These are phyloP conservation scores for Trichosporon sp. DNA, from an alignment of 1,284 basidiomycete genomes.

Conservation along the genomic window DNA sequence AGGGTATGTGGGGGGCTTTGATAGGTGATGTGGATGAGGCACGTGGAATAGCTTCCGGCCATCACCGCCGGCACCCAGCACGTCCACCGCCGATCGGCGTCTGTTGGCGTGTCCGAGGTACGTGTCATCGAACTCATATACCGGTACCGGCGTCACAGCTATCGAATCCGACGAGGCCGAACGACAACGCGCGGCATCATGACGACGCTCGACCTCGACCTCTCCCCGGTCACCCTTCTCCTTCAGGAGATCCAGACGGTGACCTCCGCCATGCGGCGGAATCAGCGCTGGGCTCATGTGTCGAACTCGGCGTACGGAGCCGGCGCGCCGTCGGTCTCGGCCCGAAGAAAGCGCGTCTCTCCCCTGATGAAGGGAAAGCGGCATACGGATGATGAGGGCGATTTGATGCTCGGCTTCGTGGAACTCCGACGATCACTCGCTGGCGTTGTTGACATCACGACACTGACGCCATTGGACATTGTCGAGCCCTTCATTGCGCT, in stretches of 20 bases:
- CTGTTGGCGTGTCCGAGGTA: constrained; percentile 1
- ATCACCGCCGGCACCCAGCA: background rate
- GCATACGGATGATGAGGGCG: constrained; percentile 48
- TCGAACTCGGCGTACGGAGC: constrained; percentile 31
- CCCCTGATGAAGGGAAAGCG: constrained; percentile 11
- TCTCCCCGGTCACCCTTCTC: constrained; percentile 41
- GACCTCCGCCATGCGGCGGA: constrained; percentile 94
- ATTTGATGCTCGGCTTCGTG: constrained; percentile 84
- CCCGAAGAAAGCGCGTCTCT: background rate
- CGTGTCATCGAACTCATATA: background rate
- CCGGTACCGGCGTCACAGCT: background rate
- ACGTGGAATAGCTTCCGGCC: background rate
- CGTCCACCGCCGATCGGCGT: background rate
- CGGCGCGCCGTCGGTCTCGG: constrained; percentile 23
- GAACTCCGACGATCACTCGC: constrained; percentile 71
- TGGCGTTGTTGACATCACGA: constrained; percentile 61
- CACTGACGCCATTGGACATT: constrained; percentile 55
- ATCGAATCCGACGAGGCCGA: background rate
- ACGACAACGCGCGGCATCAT: background rate
- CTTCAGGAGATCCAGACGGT: constrained; percentile 76
- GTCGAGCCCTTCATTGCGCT: constrained; percentile 88
- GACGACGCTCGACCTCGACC: constrained; percentile 25
- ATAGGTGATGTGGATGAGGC: background rate
- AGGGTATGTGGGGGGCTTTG: background rate
- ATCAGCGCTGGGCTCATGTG: constrained; percentile 78